Evolutionary conservation across 139 green algal species (phyloP).

Genomic region (Picochlorum sp.): DNA sequence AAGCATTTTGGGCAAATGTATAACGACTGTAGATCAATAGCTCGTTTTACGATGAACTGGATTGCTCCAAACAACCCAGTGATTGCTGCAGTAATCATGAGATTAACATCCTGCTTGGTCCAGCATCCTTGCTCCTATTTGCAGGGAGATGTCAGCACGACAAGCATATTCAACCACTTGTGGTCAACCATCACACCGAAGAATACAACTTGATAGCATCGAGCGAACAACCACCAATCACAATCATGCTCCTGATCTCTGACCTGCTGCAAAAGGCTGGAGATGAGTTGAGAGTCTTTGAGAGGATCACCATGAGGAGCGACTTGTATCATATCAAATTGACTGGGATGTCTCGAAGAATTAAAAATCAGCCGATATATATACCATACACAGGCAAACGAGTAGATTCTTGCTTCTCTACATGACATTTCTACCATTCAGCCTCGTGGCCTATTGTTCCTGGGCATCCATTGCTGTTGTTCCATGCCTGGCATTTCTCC

Average conservation of each 20-base stretch:
- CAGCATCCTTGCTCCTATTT: constrained; percentile 23
- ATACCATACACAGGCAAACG: constrained; percentile 42
- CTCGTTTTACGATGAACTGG: constrained; percentile 16
- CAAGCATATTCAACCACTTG: background rate
- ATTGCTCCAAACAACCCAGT: background rate
- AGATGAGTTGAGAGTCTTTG: constrained; percentile 23
- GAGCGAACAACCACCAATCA: constrained; percentile 18
- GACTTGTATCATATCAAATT: constrained; percentile 11
- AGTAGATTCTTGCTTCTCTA: constrained; percentile 66
- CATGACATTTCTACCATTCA: constrained; percentile 55
- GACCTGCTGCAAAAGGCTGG: constrained; percentile 44
- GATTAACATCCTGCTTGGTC: constrained; percentile 7
- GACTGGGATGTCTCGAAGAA: constrained; percentile 18
- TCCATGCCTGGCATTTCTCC: constrained; percentile 10
- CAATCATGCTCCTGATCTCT: constrained; percentile 5
- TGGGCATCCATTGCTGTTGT: constrained; percentile 14
- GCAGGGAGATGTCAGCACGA: background rate
- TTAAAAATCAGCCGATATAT: constrained; percentile 13
- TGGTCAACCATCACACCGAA: constrained; percentile 2
- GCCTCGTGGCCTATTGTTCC: background rate
- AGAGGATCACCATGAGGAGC: constrained; percentile 13
- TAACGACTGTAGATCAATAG: constrained; percentile 7
- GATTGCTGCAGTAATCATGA: constrained; percentile 1
- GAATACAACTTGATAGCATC: constrained; percentile 11
- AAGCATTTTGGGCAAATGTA: constrained; percentile 12